Evolutionary conservation across 768 basidiomycete genomes (phyloP).

Genomic region (Boletus sensibilis): DNA sequence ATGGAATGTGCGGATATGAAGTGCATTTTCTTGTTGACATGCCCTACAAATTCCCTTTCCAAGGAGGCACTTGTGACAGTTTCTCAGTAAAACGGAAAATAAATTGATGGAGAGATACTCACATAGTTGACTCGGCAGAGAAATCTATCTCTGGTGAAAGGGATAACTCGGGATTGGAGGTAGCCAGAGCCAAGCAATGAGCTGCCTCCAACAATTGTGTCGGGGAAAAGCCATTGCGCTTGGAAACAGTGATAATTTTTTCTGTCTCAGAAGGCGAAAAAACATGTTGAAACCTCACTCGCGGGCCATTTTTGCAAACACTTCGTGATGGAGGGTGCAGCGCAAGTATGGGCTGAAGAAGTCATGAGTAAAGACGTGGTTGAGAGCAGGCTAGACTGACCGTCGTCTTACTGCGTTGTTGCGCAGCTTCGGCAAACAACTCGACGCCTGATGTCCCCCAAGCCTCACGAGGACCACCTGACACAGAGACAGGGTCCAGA

Average conservation of each 20-base stretch:
- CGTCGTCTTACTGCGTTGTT: background rate
- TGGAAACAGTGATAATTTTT: constrained; percentile 5
- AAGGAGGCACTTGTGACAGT: background rate
- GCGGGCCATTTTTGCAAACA: background rate
- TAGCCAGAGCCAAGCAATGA: constrained; percentile 12
- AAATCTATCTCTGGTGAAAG: constrained; percentile 2
- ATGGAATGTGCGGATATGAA: background rate
- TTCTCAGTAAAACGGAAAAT: background rate
- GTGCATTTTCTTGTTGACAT: constrained; percentile 2
- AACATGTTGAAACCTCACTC: constrained; percentile 1
- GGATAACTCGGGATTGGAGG: constrained; percentile 2
- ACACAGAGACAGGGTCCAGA: constrained; percentile 13
- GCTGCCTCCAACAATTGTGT: constrained; percentile 15
- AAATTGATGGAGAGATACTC: background rate
- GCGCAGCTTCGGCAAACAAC: background rate
- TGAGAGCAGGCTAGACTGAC: background rate
- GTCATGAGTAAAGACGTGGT: background rate
- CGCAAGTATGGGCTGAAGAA: background rate
- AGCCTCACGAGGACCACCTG: constrained; percentile 11
- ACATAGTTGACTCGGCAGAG: constrained; percentile 6
- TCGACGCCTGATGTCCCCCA: constrained; percentile 8
- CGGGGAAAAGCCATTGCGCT: background rate
- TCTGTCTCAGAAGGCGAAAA: background rate
- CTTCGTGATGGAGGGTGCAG: background rate
- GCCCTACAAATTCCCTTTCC: background rate